Evolutionary conservation across 2,329 filamentous ascomycete genomes (phyloP), one percentile per base, ranked within the genome.

Genomic region (Aspergillus arachidicola): DNA sequence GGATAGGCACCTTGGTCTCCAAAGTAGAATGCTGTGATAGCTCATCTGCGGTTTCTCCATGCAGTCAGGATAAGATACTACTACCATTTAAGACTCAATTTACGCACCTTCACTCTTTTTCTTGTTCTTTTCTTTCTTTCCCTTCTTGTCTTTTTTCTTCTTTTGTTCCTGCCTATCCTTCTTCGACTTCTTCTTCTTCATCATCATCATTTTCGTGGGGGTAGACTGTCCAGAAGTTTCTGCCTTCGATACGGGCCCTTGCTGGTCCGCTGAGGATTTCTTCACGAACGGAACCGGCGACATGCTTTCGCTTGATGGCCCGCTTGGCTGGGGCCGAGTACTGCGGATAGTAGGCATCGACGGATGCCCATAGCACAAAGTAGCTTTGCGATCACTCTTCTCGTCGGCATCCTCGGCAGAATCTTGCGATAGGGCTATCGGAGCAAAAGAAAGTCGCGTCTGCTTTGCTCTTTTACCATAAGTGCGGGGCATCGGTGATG

Each of bases 391-490:
- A 48, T 74, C 72, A 46, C 64, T 63, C 19, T 71, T 66, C 4
- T 67, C 67, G 2, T 68, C 66, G 19, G 66, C 65, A 11, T 66
- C 69, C 19, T 62, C 54, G 19, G 69, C 65, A 54, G 53, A 67
- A 21, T 65, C 70, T 7, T 70, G 67, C 7, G 76, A 71, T 1
- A 75, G 71, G 36, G 72, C 63, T 16, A 76, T 60, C 26, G 80
- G 70, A 12, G 77, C 73, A 66, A 82, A 82, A n/a, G 77, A 68
- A 45, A 82, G 75, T 55, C 77, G 78, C 57, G 80, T 79, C 69
- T 82, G 80, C 67, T 78, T 78, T 58, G 64, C 65, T 66, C 38
- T 41, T 41, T 75, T 76, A 51, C 67, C 66, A 51, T 69, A 66
- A 58, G 68, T 73, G 68, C 73, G 72, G 63, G 75, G 71, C 75